Percentiles rank a stretch among this genome's conserved stretches.
Evolutionary conservation across 768 basidiomycete genomes (phyloP).

Genomic region (Suillus subaureus): DNA sequence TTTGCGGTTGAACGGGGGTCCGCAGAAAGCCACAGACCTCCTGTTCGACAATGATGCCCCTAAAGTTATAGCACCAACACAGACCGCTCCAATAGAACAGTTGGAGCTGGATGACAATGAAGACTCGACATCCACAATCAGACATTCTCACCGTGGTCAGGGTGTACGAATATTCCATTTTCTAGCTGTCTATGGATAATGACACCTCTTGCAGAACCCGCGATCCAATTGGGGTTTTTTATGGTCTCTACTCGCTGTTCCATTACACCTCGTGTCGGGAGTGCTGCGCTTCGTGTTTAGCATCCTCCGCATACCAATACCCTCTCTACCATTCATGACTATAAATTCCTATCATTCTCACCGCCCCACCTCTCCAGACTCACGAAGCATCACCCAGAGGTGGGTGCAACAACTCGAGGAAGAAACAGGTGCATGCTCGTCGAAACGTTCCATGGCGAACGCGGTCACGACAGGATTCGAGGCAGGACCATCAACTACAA

Average conservation of each 20-base stretch:
- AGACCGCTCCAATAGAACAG: conserved; percentile 31
- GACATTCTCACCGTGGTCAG: conserved; percentile 16
- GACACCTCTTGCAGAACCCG: conserved; percentile 16
- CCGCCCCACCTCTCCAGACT: conserved; percentile 38
- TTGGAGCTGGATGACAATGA: conserved; percentile 58
- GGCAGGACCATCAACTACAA: conserved; percentile 48
- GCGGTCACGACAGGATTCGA: conserved; percentile 42
- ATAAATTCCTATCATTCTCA: conserved; percentile 49
- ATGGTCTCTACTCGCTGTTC: conserved; percentile 55
- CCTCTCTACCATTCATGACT: conserved; percentile 52
- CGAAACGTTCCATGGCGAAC: conserved; percentile 45
- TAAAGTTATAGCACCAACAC: background rate
- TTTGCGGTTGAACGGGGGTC: background rate
- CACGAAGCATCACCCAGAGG: conserved; percentile 63
- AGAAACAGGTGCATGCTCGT: conserved; percentile 74
- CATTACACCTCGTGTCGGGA: conserved; percentile 59
- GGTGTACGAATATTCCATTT: conserved; percentile 18
- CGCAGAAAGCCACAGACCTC: conserved; percentile 13
- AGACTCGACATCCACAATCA: conserved; percentile 29
- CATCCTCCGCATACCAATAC: conserved; percentile 68
- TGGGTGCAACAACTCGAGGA: conserved; percentile 85
- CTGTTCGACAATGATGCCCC: conserved; percentile 1
- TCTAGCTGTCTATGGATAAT: conserved; percentile 14
- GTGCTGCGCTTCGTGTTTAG: conserved; percentile 68
- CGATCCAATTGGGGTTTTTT: conserved; percentile 39